Conservation (phyloP, 2,329 filamentous ascomycete species). For the Raffaelea ambrosiae region DNA sequence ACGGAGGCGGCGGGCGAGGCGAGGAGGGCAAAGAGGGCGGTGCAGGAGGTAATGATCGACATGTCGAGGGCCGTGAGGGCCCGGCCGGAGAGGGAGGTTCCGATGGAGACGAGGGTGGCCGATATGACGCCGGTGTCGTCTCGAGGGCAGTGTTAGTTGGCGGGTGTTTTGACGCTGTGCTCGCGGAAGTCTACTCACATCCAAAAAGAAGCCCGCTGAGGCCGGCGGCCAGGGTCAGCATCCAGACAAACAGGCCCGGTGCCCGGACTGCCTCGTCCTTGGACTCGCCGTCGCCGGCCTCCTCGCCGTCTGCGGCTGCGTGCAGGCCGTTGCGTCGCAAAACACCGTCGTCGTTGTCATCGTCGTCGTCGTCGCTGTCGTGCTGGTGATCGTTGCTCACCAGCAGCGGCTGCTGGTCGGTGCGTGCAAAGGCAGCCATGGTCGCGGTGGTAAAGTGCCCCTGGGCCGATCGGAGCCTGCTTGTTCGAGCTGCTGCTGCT, state of each 20-base stretch:
- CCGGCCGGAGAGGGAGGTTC: slow-evolving; percentile 46
- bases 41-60: slow-evolving; percentile 62
- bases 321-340: too few species aligned
- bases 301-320: slow-evolving; percentile 1
- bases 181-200: slow-evolving; percentile 33
- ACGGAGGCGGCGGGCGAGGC: slow-evolving; percentile 56
- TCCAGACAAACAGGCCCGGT: slow-evolving; percentile 48
- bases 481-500: too few species aligned
- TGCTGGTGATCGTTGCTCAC: not conserved
- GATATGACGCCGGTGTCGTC: slow-evolving; percentile 63
- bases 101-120: slow-evolving; percentile 57
- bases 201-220: slow-evolving; percentile 62
- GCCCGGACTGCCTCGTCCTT: slow-evolving; percentile 5
- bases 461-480: too few species aligned
- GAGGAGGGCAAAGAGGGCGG: slow-evolving; percentile 56
- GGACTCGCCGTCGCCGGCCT: not conserved
- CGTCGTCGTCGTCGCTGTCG: too few species aligned
- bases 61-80: slow-evolving; percentile 56
- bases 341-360: not conserved
- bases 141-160: slow-evolving; percentile 16
- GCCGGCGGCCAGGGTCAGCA: slow-evolving; percentile 55
- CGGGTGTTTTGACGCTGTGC: too few species aligned
- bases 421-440: slow-evolving; percentile 3
- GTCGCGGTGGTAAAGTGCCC: not conserved
- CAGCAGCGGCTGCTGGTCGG: slow-evolving; percentile 12